Conservation (phyloP, 352 stramenopile species). For the Phytophthora vignae region DNA sequence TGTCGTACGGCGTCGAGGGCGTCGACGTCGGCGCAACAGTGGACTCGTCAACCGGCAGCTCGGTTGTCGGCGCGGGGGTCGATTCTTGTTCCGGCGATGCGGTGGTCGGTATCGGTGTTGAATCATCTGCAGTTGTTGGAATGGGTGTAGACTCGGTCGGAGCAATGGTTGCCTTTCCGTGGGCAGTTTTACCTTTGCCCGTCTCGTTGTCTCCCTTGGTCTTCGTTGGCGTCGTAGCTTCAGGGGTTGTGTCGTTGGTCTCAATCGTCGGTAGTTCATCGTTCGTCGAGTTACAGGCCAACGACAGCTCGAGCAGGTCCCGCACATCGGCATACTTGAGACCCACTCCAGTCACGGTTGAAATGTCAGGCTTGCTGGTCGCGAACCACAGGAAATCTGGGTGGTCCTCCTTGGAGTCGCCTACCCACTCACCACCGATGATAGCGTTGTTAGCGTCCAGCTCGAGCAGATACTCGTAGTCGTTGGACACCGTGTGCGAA, state of each 20-base stretch:
- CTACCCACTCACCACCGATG: slow-evolving; percentile 36
- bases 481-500: slow-evolving; percentile 19
- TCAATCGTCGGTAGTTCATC: neutral
- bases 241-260: neutral
- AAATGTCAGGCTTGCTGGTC: slow-evolving; percentile 10
- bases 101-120: neutral
- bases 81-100: too few species aligned
- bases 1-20: neutral
- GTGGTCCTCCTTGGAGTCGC: slow-evolving; percentile 24
- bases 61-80: too few species aligned
- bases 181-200: neutral
- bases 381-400: slow-evolving; percentile 38
- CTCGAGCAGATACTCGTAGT: slow-evolving; percentile 37
- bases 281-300: slow-evolving; percentile 19
- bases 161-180: neutral
- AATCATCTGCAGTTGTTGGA: neutral
- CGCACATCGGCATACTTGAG: slow-evolving; percentile 30
- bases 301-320: slow-evolving; percentile 8
- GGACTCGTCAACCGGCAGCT: too few species aligned
- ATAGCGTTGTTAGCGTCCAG: slow-evolving; percentile 27
- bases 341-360: slow-evolving; percentile 22
- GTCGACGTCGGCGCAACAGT: neutral
- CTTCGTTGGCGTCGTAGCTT: neutral
- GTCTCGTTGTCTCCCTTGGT: slow-evolving; percentile 2
- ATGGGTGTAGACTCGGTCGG: slow-evolving; percentile 3